Percentiles rank a stretch among this genome's conserved stretches.
Conservation (phyloP, 179 eudicot species). For the Nepenthes alata region DNA sequence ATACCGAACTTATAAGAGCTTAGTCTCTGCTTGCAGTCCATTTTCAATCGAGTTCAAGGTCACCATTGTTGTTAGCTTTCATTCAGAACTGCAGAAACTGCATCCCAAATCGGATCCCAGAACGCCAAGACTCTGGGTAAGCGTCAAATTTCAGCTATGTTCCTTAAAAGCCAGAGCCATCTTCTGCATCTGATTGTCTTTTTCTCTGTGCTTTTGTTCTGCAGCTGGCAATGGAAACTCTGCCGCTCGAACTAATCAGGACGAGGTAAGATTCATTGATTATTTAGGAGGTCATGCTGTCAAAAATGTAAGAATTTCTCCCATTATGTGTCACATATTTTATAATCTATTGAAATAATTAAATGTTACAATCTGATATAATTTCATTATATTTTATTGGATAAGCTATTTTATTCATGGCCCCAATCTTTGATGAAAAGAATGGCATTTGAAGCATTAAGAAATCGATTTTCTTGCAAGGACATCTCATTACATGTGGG, state of each 20-base stretch:
- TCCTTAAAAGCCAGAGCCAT: not conserved
- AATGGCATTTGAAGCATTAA: too few species aligned
- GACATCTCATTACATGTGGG: too few species aligned
- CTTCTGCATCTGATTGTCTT: not conserved
- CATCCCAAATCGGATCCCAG: constrained; percentile 49
- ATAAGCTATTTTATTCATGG: too few species aligned
- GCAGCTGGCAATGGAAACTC: constrained; percentile 59
- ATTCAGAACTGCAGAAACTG: constrained; percentile 40
- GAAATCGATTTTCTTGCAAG: too few species aligned
- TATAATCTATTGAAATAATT: too few species aligned
- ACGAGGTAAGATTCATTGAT: constrained; percentile 14
- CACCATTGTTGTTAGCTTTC: constrained; percentile 42
- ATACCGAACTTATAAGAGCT: not conserved
- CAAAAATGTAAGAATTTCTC: too few species aligned
- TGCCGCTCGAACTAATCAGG: constrained; percentile 54
- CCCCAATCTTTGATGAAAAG: too few species aligned
- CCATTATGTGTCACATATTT: too few species aligned
- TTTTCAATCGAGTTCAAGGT: constrained; percentile 70
- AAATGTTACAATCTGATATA: too few species aligned
- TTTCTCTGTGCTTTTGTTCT: not conserved
- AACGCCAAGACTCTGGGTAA: constrained; percentile 59
- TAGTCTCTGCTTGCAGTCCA: constrained; percentile 33
- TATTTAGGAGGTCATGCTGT: too few species aligned
- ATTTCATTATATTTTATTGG: too few species aligned
- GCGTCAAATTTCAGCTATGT: constrained; percentile 5